phyloP scores from a whole-genome alignment of 345 rosid genomes.

The Microthlaspi erraticum region DNA sequence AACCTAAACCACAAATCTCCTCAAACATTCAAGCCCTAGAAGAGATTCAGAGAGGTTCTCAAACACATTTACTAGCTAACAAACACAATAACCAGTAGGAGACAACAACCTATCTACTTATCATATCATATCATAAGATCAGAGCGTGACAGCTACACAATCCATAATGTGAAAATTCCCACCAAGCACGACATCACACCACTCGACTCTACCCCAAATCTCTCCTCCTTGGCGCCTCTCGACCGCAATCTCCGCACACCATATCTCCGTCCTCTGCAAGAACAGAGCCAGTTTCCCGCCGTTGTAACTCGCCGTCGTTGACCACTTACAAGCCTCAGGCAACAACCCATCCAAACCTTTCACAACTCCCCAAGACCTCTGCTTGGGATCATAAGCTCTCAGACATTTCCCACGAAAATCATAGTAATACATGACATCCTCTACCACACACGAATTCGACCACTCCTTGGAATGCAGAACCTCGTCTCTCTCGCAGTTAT shows the following conservation, averaged over 20 bases:
- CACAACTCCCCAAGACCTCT: conserved; percentile 38
- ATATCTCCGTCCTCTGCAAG: conserved; percentile 34
- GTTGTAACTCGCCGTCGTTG: background rate
- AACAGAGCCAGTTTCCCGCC: conserved; percentile 25
- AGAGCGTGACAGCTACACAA: conserved; percentile 35
- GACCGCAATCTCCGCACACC: conserved; percentile 40
- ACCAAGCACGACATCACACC: conserved; percentile 39
- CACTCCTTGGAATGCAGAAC: conserved; percentile 37
- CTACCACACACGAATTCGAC: conserved; percentile 31
- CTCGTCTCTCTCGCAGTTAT: conserved; percentile 18
- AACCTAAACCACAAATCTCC: too few species aligned
- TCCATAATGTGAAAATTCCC: conserved; percentile 39
- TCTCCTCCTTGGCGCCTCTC: conserved; percentile 26
- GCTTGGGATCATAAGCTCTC: conserved; percentile 36
- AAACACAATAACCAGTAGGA: background rate
- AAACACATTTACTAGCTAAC: conserved; percentile 7
- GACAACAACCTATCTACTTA: background rate
- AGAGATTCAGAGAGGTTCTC: background rate
- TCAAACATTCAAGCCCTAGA: background rate
- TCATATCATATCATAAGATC: background rate
- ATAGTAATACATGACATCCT: conserved; percentile 36
- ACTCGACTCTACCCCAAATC: conserved; percentile 37
- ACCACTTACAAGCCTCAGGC: conserved; percentile 32
- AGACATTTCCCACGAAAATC: conserved; percentile 27
- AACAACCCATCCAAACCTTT: conserved; percentile 29